These are phyloP conservation scores for Infundibulicybe gibba DNA, from an alignment of 768 basidiomycete genomes.

Conservation along the genomic window DNA sequence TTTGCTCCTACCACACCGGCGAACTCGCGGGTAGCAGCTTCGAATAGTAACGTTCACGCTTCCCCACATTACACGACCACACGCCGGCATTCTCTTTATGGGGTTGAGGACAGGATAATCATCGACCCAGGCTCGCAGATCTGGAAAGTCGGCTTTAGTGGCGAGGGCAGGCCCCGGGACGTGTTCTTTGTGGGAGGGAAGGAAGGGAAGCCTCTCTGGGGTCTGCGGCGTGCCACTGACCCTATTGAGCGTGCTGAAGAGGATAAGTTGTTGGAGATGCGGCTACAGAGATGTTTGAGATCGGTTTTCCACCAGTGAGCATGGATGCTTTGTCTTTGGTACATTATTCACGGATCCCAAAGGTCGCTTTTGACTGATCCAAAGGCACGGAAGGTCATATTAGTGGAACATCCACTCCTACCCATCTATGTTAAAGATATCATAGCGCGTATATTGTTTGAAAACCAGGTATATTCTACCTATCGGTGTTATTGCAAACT, in stretches of 20 bases:
- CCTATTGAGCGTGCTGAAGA: slow-evolving; percentile 64
- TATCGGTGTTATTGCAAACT: neutral
- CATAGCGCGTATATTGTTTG: slow-evolving; percentile 82
- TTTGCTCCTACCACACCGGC: slow-evolving; percentile 52
- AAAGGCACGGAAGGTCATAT: slow-evolving; percentile 90
- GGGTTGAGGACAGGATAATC: slow-evolving; percentile 92
- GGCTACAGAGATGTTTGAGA: slow-evolving; percentile 65
- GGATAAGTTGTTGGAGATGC: slow-evolving; percentile 65
- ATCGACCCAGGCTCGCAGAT: slow-evolving; percentile 92
- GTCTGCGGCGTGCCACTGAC: slow-evolving; percentile 50
- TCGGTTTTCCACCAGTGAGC: slow-evolving; percentile 84
- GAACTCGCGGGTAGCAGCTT: slow-evolving; percentile 43
- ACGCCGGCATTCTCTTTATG: slow-evolving; percentile 90
- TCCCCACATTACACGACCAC: slow-evolving; percentile 86
- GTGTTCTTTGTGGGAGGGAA: slow-evolving; percentile 64
- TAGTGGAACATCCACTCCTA: slow-evolving; percentile 87
- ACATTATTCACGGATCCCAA: slow-evolving; percentile 11
- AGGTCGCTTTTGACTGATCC: slow-evolving; percentile 94
- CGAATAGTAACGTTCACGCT: slow-evolving; percentile 48
- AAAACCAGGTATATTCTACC: slow-evolving; percentile 67
- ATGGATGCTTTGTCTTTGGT: neutral
- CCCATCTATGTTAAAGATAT: slow-evolving; percentile 86
- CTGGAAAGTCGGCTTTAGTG: slow-evolving; percentile 98
- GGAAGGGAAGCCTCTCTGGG: slow-evolving; percentile 53
- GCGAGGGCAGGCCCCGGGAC: slow-evolving; percentile 87